Evolutionary conservation across 495 filamentous ascomycete genomes (phyloP).

Genomic region (Penicillium macrosclerotiorum): DNA sequence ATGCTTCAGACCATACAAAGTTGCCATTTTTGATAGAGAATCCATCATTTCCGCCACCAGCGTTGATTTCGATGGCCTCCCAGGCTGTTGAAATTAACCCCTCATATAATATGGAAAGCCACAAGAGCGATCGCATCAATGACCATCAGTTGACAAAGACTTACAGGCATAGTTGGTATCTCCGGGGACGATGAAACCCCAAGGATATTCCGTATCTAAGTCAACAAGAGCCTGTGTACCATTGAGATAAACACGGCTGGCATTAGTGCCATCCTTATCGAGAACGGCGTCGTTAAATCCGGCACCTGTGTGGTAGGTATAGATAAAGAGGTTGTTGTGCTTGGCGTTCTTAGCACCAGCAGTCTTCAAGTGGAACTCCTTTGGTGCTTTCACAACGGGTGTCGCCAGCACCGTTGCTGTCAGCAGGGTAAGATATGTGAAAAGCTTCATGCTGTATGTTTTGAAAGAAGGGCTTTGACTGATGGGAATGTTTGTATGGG

Average conservation of each 20-base stretch:
- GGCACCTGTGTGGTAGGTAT: conserved; percentile 50
- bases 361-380: conserved; percentile 45
- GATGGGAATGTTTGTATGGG: background rate
- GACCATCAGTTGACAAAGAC: background rate
- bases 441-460: conserved; percentile 30
- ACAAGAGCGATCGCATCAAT: background rate
- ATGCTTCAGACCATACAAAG: conserved; percentile 35
- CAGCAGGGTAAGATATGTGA: conserved; percentile 30
- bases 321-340: conserved; percentile 45
- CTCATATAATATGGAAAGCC: background rate
- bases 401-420: conserved; percentile 25
- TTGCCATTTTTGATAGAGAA: conserved; percentile 39
- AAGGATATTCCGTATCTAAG: conserved; percentile 22
- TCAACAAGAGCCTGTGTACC: conserved; percentile 26
- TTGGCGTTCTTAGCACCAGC: conserved; percentile 25
- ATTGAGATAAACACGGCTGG: conserved; percentile 40
- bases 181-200: conserved; percentile 31
- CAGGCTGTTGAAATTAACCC: conserved; percentile 28
- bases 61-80: conserved; percentile 43
- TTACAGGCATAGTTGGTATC: conserved; percentile 26
- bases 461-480: background rate
- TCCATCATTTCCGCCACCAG: conserved; percentile 30
- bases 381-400: conserved; percentile 16
- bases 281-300: conserved; percentile 47
- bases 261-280: conserved; percentile 18